phyloP scores from a whole-genome alignment of 768 basidiomycete species.

The Pleurotus sapidus region DNA sequence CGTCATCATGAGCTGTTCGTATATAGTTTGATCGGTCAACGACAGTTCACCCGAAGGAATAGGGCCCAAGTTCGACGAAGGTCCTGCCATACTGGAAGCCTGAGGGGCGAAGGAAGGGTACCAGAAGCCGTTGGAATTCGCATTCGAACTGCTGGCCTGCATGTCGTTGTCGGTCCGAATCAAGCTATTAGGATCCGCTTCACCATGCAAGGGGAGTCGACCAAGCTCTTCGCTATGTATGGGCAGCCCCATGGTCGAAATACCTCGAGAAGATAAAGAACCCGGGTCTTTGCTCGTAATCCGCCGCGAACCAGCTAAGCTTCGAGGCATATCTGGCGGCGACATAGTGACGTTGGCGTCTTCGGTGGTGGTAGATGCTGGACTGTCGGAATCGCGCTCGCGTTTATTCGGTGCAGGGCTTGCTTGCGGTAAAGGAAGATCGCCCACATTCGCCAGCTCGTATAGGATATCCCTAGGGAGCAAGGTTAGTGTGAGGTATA shows the following conservation, averaged over 20 bases:
- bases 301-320: conserved; percentile 32
- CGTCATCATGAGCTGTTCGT: conserved; percentile 1
- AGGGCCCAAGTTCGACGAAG: neutral
- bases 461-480: conserved; percentile 15
- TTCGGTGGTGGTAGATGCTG: conserved; percentile 22
- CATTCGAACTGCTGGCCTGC: conserved; percentile 2
- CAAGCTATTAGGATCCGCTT: conserved; percentile 29
- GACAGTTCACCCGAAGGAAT: neutral
- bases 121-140: neutral
- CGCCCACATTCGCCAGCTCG: conserved; percentile 17
- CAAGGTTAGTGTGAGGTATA: neutral
- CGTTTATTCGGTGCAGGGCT: conserved; percentile 36
- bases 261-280: conserved; percentile 2
- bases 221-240: conserved; percentile 59
- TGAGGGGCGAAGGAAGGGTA: neutral
- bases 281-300: conserved; percentile 19
- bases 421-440: conserved; percentile 15
- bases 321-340: conserved; percentile 17
- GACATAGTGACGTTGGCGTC: conserved; percentile 17
- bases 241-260: conserved; percentile 33
- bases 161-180: conserved; percentile 16
- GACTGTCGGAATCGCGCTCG: conserved; percentile 46
- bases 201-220: conserved; percentile 45
- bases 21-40: neutral
- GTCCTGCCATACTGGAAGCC: neutral